Evolutionary conservation across 768 basidiomycete species (phyloP), one percentile per base, ranked within the genome.

Genomic region (Leccinum subgranulosum): DNA sequence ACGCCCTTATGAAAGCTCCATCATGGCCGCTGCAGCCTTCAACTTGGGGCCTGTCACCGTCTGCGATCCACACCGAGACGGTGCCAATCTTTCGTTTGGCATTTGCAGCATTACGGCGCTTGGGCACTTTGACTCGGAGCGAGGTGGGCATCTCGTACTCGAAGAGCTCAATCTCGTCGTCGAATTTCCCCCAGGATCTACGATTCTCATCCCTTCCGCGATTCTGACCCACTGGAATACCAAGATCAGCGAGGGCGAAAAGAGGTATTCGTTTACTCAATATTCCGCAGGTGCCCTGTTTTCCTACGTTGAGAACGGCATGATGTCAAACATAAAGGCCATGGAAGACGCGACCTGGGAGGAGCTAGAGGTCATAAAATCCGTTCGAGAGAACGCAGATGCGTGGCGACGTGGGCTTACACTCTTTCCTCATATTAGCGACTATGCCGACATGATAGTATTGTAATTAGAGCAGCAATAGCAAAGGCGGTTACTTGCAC

Each of bases 91-190:
- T 0, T 55, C 54, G 0, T 63, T 59, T 3, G 54, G 57, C 0
- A 59, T 63, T 1, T 63, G 62, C 2, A 0, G 2, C 3, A 56
- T 63, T 6, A 63, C 49, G 0, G 54, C 49, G 0, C 52, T 63
- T 0, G 61, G 61, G 0, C 0, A 1, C 1, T 59, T 51, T 6
- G 1, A 47, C 4, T 49, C 36, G 0, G 23, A 19, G 5, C 4
- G 2, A 0, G 49, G 54, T 0, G 54, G 57, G 0, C 61, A 63
- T 3, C 15, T 63, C 0, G 46, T 39, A 0, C 43, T 63, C 0
- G 1, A 21, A 1, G 60, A 63, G 21, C 34, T 59, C 3, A 7
- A 23, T 0, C 15, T 63, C 0, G 31, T 53, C 0, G 3, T 53
- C 1, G 31, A 51, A 5, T 63, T 63, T 31, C 62, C 57, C 0